Conservation (phyloP, 495 filamentous ascomycete species). For the Talaromyces nanjingensis region DNA sequence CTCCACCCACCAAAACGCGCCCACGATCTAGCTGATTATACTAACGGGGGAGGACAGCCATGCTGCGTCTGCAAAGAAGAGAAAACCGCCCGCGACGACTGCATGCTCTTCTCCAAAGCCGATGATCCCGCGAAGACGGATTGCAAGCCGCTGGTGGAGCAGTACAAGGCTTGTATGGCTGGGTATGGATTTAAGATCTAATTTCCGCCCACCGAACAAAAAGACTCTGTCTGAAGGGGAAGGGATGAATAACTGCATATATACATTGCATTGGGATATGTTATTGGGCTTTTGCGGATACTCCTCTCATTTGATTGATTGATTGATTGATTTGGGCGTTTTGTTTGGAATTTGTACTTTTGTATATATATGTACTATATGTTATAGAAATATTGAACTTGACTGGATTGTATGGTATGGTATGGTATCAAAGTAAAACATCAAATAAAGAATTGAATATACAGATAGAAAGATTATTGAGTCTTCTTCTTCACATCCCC, state of each 20-base stretch:
- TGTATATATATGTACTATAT: neutral
- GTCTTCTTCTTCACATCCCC: conserved; percentile 38
- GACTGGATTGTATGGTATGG: neutral
- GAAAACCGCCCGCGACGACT: conserved; percentile 88
- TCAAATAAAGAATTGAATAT: neutral
- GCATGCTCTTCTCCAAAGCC: conserved; percentile 90
- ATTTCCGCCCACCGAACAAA: neutral
- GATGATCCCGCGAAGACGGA: conserved; percentile 64
- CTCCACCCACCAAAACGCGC: neutral
- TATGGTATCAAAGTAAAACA: neutral
- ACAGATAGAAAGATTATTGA: conserved; percentile 20
- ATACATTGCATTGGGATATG: neutral
- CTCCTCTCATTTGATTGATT: neutral
- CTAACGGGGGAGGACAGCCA: too few relatives aligned
- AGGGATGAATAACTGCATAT: neutral
- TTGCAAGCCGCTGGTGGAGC: conserved; percentile 72
- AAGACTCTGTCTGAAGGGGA: too few relatives aligned
- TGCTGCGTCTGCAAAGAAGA: conserved; percentile 97
- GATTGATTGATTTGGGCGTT: neutral
- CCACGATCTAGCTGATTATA: too few relatives aligned
- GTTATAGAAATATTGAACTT: neutral
- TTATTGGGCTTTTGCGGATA: neutral
- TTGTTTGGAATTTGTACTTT: neutral
- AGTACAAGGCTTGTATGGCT: conserved; percentile 88
- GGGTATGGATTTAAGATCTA: conserved; percentile 83